Evolutionary conservation across 2,329 filamentous ascomycete genomes (phyloP).

Genomic region (Pezicula neosporulosa): DNA sequence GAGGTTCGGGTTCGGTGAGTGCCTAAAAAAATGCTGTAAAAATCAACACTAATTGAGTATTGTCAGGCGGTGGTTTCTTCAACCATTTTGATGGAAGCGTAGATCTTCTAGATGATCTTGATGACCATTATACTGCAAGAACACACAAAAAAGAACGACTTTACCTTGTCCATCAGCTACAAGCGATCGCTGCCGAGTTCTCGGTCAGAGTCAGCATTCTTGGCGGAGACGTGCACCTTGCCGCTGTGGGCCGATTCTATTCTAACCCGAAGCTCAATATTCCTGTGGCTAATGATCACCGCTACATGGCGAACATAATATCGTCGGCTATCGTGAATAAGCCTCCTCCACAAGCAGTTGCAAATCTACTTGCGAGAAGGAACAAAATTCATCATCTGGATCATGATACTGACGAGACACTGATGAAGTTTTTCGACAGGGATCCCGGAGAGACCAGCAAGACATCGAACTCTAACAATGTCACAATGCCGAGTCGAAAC

Average conservation of each 20-base stretch:
- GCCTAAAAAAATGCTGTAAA: slow-evolving; percentile 1
- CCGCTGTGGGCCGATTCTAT: slow-evolving; percentile 91
- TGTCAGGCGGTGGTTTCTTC: slow-evolving; percentile 71
- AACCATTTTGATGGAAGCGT: slow-evolving; percentile 93
- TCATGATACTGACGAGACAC: slow-evolving; percentile 79
- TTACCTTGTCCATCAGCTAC: slow-evolving; percentile 73
- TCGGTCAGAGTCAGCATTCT: slow-evolving; percentile 89
- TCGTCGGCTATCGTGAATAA: slow-evolving; percentile 96
- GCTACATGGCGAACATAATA: slow-evolving; percentile 93
- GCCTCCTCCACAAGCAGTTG: slow-evolving; percentile 81
- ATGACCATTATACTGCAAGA: slow-evolving; percentile 92
- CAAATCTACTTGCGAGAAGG: slow-evolving; percentile 83
- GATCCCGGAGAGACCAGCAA: slow-evolving; percentile 79
- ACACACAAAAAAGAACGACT: slow-evolving; percentile 89
- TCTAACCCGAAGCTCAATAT: slow-evolving; percentile 79
- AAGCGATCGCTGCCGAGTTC: slow-evolving; percentile 79
- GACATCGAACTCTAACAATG: slow-evolving; percentile 71
- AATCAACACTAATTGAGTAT: background rate
- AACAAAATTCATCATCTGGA: slow-evolving; percentile 78
- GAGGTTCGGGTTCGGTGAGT: slow-evolving; percentile 70
- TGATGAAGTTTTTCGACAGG: slow-evolving; percentile 87
- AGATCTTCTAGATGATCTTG: slow-evolving; percentile 86
- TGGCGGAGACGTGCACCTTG: slow-evolving; percentile 90
- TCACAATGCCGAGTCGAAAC: slow-evolving; percentile 90
- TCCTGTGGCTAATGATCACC: slow-evolving; percentile 75